A percentile compares a stretch with the other conserved stretches of the same genome.
Evolutionary conservation across 1,284 basidiomycete genomes (phyloP).

Genomic region (Flammula alnicola): DNA sequence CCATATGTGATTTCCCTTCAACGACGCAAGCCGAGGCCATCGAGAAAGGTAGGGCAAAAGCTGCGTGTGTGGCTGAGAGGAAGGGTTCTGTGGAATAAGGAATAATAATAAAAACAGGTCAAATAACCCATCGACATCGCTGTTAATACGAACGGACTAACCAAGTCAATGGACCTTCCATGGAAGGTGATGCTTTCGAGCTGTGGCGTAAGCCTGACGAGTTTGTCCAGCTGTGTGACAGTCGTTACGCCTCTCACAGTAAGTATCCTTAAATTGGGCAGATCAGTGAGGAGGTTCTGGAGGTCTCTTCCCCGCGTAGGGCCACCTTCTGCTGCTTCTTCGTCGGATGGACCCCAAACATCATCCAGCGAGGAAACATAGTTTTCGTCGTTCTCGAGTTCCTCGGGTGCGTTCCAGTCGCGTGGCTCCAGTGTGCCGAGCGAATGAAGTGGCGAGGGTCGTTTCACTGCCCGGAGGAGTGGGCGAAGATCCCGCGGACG

Average conservation of each 20-base stretch:
- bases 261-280: conserved; percentile 11
- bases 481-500: conserved; percentile 9
- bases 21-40: conserved; percentile 14
- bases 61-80: neutral
- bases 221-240: conserved; percentile 13
- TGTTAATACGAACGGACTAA: too few relatives aligned
- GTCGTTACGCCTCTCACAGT: conserved; percentile 4
- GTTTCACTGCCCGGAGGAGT: conserved; percentile 10
- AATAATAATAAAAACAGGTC: neutral
- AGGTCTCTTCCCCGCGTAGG: conserved; percentile 1
- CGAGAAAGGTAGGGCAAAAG: conserved; percentile 15
- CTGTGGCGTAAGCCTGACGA: conserved; percentile 11
- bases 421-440: conserved; percentile 16
- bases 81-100: neutral
- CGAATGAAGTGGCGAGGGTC: conserved; percentile 6
- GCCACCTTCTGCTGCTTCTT: neutral
- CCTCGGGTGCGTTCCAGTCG: conserved; percentile 18
- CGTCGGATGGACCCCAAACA: conserved; percentile 13
- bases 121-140: neutral
- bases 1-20: conserved; percentile 13
- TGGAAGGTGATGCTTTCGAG: conserved; percentile 13
- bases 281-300: conserved; percentile 5
- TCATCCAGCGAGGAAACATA: conserved; percentile 14
- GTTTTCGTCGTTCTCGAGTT: conserved; percentile 8
- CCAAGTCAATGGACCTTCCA: neutral